Base-by-base conservation (phyloP, 768 basidiomycete genomes). In the Termitomyces sp. region DNA sequence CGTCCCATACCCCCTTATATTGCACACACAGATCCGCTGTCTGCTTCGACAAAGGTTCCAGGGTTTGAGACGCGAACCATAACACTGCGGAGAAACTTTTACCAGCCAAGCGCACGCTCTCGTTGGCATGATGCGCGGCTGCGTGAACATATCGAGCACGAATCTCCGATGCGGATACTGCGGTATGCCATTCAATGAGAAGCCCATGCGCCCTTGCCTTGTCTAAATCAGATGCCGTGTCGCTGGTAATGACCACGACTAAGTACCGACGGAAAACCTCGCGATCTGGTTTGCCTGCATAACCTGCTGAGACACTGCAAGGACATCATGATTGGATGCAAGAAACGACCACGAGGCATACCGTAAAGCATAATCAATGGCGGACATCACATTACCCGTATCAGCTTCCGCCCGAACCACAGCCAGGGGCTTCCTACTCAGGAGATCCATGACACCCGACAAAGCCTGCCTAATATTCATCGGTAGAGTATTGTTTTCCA, bases 1-100 rank as follows among this genome's bases (percentile, higher is more conserved):
- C 72, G 8, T 63, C 45, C 61, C 68, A 63, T 6, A 69, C 66
- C 9, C 62, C 61, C 54, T 68, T 65, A 56, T 65, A 73, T 48
- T 67, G 68, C 5, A 61, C 36, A 38, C 56, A 47, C 2, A 71
- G 46, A 42, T 70, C 65, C 11, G 61, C 53, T 0, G 43, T 57
- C 2, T 60, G 43, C 0, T 67, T 11, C 0, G 66, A 55, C 12
- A 62, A 51, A 4, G 60, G 60, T 51, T 68, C 56, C 29, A 75
- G 61, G 5, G 59, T 45, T 10, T 48, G 56, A 25, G 43, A 38
- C 25, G 65, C 67, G 51, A 73, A 73, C 45, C 34, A 65, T 14
- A 73, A 61, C 4, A 72, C 67, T 1, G 59, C 61, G 2, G 67
- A 66, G 47, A 59, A 66, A 20, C 45, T 56, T 29, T 59, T n/a